Evolutionary conservation across 2,329 filamentous ascomycete species (phyloP).

Genomic region (Acephala macrosclerotiorum): DNA sequence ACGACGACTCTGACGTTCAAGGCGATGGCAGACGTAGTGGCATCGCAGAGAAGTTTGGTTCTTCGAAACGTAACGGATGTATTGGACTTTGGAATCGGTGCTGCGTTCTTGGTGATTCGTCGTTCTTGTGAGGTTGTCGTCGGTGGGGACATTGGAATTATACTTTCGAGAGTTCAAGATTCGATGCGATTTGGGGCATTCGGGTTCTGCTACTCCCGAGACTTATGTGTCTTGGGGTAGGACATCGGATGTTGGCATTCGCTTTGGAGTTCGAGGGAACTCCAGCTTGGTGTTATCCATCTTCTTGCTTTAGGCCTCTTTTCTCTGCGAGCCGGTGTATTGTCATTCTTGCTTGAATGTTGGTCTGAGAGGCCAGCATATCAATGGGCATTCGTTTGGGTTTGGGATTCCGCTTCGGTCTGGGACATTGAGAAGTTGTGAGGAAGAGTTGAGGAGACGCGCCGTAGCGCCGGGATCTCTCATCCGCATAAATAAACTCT

Average conservation of each 20-base stretch:
- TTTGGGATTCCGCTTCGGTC: background rate
- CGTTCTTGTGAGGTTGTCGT: background rate
- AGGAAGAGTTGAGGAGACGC: background rate
- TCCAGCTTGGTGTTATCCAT: background rate
- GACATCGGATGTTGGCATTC: background rate
- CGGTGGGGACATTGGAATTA: background rate
- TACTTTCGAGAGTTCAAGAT: background rate
- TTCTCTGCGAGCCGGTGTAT: background rate
- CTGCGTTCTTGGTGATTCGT: background rate
- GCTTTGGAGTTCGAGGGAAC: background rate
- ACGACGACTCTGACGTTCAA: background rate
- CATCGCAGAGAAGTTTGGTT: background rate
- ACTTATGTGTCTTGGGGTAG: background rate
- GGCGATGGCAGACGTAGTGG: background rate
- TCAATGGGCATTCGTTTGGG: background rate
- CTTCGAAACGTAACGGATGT: background rate
- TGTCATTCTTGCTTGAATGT: background rate
- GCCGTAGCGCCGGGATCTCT: background rate
- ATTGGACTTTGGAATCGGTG: background rate
- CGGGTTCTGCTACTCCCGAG: background rate
- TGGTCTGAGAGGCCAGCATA: background rate
- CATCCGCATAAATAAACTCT: background rate
- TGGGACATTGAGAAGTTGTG: background rate
- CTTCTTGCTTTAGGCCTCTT: background rate
- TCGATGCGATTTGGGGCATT: background rate